phyloP scores from a whole-genome alignment of 1,139 yeast genomes.

The Candida albicans region DNA sequence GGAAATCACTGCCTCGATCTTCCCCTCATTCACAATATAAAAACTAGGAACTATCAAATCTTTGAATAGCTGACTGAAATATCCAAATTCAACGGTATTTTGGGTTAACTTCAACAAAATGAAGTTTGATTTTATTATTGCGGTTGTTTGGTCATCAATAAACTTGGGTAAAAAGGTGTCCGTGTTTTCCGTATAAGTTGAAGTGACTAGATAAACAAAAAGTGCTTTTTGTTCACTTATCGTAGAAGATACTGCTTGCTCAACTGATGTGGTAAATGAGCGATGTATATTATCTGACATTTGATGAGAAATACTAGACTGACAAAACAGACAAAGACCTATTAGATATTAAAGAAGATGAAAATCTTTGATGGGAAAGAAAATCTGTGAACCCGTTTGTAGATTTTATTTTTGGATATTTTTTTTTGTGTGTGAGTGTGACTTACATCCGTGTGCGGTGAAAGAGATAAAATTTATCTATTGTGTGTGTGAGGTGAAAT shows the following conservation, averaged over 20 bases:
- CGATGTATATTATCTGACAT: conserved; percentile 10
- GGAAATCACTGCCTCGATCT: conserved; percentile 43
- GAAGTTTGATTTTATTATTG: conserved; percentile 20
- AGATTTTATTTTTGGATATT: too few species aligned
- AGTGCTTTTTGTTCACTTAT: conserved; percentile 36
- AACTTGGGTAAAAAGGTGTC: conserved; percentile 25
- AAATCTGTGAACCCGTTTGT: too few species aligned
- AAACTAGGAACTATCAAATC: conserved; percentile 48
- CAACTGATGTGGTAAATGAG: conserved; percentile 32
- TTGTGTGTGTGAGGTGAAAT: too few species aligned
- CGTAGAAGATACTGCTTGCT: conserved; percentile 43
- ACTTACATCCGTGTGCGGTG: too few species aligned
- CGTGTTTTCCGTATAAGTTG: not conserved
- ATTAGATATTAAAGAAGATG: too few species aligned
- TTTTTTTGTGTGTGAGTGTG: too few species aligned
- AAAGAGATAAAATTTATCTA: too few species aligned
- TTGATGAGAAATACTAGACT: not conserved
- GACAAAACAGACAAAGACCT: too few species aligned
- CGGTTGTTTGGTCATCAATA: conserved; percentile 10
- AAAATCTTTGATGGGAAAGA: too few species aligned
- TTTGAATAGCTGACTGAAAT: conserved; percentile 53
- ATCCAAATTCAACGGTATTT: conserved; percentile 46
- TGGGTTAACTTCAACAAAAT: conserved; percentile 47
- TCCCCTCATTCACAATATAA: conserved; percentile 48
- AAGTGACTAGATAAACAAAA: conserved; percentile 38